Base-by-base conservation (phyloP, 1,284 basidiomycete species). In the Ceratobasidium theobromae region DNA sequence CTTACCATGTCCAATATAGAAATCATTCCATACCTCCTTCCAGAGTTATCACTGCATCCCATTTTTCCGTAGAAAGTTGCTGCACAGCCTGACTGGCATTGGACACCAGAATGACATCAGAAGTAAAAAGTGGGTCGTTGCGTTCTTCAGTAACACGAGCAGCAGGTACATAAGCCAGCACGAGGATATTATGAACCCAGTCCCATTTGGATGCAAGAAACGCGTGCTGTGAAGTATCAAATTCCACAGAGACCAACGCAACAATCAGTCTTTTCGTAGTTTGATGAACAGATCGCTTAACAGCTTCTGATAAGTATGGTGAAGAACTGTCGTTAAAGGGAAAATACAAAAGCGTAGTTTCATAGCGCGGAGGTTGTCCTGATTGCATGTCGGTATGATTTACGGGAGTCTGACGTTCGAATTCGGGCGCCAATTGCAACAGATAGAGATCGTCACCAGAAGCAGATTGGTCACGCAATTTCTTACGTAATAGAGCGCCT, bases 31-130 rank as follows among this genome's bases (percentile, higher is more conserved):
- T 65, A 65, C 62, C 62, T 65, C 62, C 62, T 33, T 65, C 51
- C 1, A 53, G 30, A 53, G 62, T 65, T 28, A 53, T 32, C 18
- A 65, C 51, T 14, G 40, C 62, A 30, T 53, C 62, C 62, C 62
- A 65, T 53, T 53, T 65, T 40, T 65, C 62, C 51, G 21, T 28
- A 30, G 62, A 65, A 14, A 65, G 41, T 45, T 65, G 62, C 21
- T 53, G 8, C 6, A 51, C 35, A 25, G 62, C 62, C 27, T 41
- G 27, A 18, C 5, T 45, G n/a, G 62, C 28, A 30, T 28, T 45
- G 53, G 51, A 41, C 28, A 65, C 62, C 38, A 65, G 28, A 43
- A 65, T 53, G 51, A 65, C 62, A 25, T 65, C 62, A 23, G 51
- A 53, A 28, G 23, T 53, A 32, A 65, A 65, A 32, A 65, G 62